A percentile compares a stretch with the other conserved stretches of the same genome.
Evolutionary conservation across 345 rosid species (phyloP).

Genomic region (Hibiscus tridactylites): DNA sequence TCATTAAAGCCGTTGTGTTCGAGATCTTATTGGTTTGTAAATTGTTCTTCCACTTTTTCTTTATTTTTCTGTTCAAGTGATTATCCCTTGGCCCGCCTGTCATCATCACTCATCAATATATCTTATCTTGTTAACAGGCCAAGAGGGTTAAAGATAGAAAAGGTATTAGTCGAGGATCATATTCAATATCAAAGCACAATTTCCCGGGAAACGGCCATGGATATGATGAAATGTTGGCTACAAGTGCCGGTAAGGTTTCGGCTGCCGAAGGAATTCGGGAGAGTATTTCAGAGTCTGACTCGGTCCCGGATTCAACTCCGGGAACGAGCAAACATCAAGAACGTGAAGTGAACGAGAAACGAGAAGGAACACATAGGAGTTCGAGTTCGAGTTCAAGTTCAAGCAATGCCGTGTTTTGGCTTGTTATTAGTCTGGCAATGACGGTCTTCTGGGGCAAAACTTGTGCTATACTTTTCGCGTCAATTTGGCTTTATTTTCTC

Average conservation of each 20-base stretch:
- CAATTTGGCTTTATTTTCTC: slow-evolving; percentile 22
- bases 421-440: slow-evolving; percentile 17
- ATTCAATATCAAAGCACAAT: slow-evolving; percentile 4
- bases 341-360: background rate
- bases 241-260: background rate
- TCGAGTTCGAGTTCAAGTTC: background rate
- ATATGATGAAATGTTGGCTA: background rate
- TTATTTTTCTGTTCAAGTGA: background rate
- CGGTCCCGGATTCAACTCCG: slow-evolving; percentile 8
- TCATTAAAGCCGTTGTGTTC: slow-evolving; percentile 29
- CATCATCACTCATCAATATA: background rate
- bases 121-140: slow-evolving; percentile 10
- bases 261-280: background rate
- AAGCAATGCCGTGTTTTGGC: slow-evolving; percentile 7
- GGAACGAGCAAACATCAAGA: slow-evolving; percentile 7
- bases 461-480: slow-evolving; percentile 31
- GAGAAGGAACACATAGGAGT: background rate
- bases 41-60: background rate
- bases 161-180: slow-evolving; percentile 9
- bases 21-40: slow-evolving; percentile 25
- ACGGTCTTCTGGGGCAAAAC: slow-evolving; percentile 35
- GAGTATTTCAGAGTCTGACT: background rate
- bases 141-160: slow-evolving; percentile 18
- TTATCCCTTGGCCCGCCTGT: background rate
- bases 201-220: background rate